Base-by-base conservation (phyloP, 306 rosid genomes). In the Prunus mume region DNA sequence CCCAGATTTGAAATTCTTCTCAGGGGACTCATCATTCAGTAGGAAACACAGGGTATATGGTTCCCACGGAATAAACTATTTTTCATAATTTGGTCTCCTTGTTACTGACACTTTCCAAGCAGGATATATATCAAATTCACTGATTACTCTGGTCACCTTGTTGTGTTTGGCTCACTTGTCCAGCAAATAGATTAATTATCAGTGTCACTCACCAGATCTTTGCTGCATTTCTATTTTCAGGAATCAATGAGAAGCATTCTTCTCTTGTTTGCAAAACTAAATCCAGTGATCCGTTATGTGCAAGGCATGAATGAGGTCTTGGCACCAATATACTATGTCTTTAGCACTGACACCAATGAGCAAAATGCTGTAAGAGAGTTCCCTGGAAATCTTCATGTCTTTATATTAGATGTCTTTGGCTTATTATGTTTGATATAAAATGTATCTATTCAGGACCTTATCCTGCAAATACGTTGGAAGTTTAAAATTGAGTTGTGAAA, bases 261-360 rank as follows among this genome's bases (percentile, higher is more conserved):
- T 79, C 89, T 89, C 78, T 78, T 93, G 24, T 89, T 90, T 81
- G 90, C 96, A 27, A 93, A 91, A 79, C 81, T 81, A 74, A 90
- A 90, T 83, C 96, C 98, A 18, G 96, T 79, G 74, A 90, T 93
- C 72, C 79, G 93, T 69, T 93, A 89, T 51, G 98, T 93, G 65
- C 96, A 90, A 90, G 96, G 96, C 80, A 90, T 93, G 98, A 90
- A 93, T 73, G 98, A 93, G 85, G 93, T 93, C 81, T 82, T 93
- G 89, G 92, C 98, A 28, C 96, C 98, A 43, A 73, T 93, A 62
- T 90, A 83, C 91, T 89, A 83, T 65, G 86, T 90, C 28, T 87
- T 87, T 61, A 87, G 87, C 64, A 85, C 82, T 6, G 96, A 90
- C 80, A 65, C 83, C 12, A 79, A 87, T 83, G 89, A 86, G 68